These are phyloP conservation scores for Plasmodium malariae DNA, from an alignment of 169 alveolate species.

Conservation along the genomic window DNA sequence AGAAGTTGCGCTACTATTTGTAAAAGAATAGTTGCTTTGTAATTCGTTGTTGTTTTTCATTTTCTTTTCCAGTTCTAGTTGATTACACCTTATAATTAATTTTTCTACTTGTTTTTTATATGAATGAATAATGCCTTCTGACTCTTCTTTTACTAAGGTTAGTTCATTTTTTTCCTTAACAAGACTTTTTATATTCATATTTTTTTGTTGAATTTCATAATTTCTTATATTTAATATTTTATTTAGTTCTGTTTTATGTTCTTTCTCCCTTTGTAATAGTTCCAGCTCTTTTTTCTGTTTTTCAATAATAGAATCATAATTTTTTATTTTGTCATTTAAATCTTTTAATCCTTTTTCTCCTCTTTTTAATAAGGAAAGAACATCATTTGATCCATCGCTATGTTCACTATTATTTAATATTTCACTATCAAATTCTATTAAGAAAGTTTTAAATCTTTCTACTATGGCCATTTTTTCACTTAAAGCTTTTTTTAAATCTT, in stretches of 20 bases:
- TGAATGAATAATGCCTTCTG: conserved; percentile 61
- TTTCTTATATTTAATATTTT: conserved; percentile 65
- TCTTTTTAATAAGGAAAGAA: conserved; percentile 39
- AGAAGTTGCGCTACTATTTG: conserved; percentile 25
- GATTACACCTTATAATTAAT: conserved; percentile 70
- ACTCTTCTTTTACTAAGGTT: conserved; percentile 69
- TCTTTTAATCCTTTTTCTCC: conserved; percentile 71
- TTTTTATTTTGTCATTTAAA: conserved; percentile 49
- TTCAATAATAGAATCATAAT: conserved; percentile 56
- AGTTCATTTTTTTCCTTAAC: conserved; percentile 66
- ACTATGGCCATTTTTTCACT: conserved; percentile 81
- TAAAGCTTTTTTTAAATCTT: conserved; percentile 82
- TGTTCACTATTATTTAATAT: conserved; percentile 47
- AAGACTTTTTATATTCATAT: conserved; percentile 56
- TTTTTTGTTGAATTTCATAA: conserved; percentile 71
- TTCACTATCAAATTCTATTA: conserved; percentile 81
- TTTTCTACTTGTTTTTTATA: conserved; percentile 73
- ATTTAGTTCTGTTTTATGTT: conserved; percentile 67
- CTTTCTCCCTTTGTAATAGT: conserved; percentile 59
- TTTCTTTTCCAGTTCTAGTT: conserved; percentile 64
- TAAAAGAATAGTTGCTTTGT: conserved; percentile 32
- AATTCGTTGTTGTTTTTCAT: background rate
- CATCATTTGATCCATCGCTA: conserved; percentile 28
- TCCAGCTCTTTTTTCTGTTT: conserved; percentile 61
- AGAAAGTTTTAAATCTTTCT: conserved; percentile 82